Base-by-base conservation (phyloP, 1,284 basidiomycete genomes). In the Thelephora terrestris region DNA sequence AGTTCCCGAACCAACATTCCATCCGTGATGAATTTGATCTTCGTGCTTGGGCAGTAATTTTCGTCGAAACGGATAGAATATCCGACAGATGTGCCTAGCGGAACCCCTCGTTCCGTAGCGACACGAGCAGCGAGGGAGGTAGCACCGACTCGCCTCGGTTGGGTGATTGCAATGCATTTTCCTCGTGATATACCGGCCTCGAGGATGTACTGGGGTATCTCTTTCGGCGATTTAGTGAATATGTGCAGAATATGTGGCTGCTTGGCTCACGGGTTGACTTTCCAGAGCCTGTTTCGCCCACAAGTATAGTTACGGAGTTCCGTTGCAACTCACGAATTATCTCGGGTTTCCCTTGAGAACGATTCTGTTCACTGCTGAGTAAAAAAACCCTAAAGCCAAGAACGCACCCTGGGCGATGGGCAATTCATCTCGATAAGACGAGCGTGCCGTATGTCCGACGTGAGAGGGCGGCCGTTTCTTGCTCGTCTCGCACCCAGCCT, bases 51-150 rank as follows among this genome's bases (percentile, higher is more conserved):
- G 43, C 76, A 71, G 16, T 78, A 79, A 43, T 78, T 74, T 59
- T 98, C 94, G 63, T 98, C 92, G 64, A 99, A 99, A 36, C 95
- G 85, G 32, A 99, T 93, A 2, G 90, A 85, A 67, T 99, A 98
- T 2, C 96, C 95, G 20, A 99, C 91, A 9, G 82, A 68, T 1
- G 68, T 68, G 29, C 91, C 93, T 5, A 92, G 65, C 9, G 68
- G 57, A 9, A 73, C 75, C 24, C 81, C 82, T 65, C 88, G 85
- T 66, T 99, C 95, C 5, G 76, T 73, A 0, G 93, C 84, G 4
- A 99, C 95, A 39, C 95, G 89, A 4, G 77, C 68, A 0, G 96
- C 93, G 6, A 99, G 81, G 5, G 93, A 89, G 3, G 90, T 96
- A 2, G 94, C 92, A 3, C 96, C 96, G 17, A 99, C 89, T 61